Evolutionary conservation across 768 basidiomycete species (phyloP).

Genomic region (Lactifluus piperatus): DNA sequence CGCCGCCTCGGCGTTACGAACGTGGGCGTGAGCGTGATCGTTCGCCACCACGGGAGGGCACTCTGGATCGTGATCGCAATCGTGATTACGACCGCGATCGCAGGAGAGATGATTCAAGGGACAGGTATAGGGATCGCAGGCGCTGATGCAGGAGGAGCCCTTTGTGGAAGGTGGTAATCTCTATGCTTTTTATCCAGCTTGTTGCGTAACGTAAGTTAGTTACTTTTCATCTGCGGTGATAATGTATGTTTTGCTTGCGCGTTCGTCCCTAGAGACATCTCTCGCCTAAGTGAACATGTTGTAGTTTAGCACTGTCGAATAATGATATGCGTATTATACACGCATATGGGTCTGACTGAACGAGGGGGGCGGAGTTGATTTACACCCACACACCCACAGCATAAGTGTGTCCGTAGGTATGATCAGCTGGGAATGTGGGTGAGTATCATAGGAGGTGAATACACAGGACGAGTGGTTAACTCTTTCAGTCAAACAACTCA

Average conservation of each 20-base stretch:
- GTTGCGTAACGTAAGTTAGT: too few species aligned
- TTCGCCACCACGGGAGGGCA: constrained; percentile 8
- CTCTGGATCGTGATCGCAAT: constrained; percentile 4
- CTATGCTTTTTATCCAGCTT: background rate
- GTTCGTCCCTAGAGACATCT: background rate
- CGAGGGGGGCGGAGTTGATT: too few species aligned
- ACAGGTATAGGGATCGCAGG: constrained; percentile 14
- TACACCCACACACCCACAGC: too few species aligned
- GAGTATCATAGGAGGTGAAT: too few species aligned
- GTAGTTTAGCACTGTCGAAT: background rate
- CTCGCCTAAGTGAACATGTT: background rate
- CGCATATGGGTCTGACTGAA: background rate
- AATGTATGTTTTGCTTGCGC: background rate
- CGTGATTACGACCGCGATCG: constrained; percentile 6
- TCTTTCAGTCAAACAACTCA: too few species aligned
- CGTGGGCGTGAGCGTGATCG: background rate
- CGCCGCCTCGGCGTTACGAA: constrained; percentile 10
- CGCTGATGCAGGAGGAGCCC: constrained; percentile 4
- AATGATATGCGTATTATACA: background rate
- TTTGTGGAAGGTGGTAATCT: background rate
- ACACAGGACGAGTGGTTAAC: too few species aligned
- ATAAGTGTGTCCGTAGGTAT: background rate
- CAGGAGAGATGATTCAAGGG: constrained; percentile 16
- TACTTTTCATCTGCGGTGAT: background rate
- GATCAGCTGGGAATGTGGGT: too few species aligned